Evolutionary conservation across 2,329 filamentous ascomycete genomes (phyloP).

Genomic region (Claviceps africana): DNA sequence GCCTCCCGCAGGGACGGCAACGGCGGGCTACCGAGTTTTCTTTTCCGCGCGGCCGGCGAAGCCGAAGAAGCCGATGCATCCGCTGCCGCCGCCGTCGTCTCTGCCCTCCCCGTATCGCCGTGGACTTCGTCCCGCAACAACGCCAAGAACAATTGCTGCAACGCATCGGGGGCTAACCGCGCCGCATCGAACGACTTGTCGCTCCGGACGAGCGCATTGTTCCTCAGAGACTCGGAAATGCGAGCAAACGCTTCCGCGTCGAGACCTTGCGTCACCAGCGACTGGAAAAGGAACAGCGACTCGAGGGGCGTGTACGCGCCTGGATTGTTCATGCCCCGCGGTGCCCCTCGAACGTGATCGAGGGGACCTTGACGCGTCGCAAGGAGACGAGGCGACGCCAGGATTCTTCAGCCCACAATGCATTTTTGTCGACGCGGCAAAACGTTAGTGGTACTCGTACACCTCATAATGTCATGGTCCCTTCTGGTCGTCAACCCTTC

Average conservation of each 20-base stretch:
- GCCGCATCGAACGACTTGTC: constrained; percentile 57
- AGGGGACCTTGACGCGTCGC: constrained; percentile 39
- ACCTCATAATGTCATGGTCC: background rate
- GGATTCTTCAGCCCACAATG: constrained; percentile 14
- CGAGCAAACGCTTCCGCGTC: constrained; percentile 51
- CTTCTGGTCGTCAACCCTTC: background rate
- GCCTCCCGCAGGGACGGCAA: constrained; percentile 53
- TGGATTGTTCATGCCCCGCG: constrained; percentile 41
- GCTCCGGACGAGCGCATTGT: constrained; percentile 57
- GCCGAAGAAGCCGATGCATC: constrained; percentile 25
- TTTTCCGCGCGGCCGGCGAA: constrained; percentile 51
- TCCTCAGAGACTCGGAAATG: constrained; percentile 62
- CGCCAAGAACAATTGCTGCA: constrained; percentile 65
- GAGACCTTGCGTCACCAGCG: constrained; percentile 53
- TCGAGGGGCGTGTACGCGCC: constrained; percentile 71
- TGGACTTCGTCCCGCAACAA: constrained; percentile 61
- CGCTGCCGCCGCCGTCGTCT: constrained; percentile 13
- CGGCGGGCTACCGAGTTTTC: constrained; percentile 55
- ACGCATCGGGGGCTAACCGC: constrained; percentile 61
- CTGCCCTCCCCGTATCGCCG: constrained; percentile 28
- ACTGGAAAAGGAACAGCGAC: constrained; percentile 73
- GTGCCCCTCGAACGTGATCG: constrained; percentile 41
- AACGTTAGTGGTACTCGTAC: background rate
- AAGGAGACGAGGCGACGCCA: constrained; percentile 42
- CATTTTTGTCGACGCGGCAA: background rate